Evolutionary conservation across 805 yeast species (phyloP).

Genomic region (Ogataea haglerorum): DNA sequence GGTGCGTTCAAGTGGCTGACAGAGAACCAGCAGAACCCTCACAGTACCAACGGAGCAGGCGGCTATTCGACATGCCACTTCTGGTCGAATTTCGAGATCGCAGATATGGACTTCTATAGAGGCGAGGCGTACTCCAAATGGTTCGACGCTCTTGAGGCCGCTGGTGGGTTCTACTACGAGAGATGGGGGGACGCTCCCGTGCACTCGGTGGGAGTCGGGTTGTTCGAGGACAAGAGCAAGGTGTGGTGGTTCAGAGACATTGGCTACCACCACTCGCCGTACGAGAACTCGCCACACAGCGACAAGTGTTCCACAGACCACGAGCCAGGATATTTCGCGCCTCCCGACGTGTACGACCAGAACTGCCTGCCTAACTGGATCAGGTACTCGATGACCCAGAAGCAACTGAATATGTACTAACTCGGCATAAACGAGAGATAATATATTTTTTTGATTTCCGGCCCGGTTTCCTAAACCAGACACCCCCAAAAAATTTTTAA

Average conservation of each 20-base stretch:
- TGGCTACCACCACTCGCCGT: slow-evolving; percentile 49
- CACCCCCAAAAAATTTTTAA: slow-evolving; percentile 6
- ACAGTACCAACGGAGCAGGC: slow-evolving; percentile 37
- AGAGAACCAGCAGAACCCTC: slow-evolving; percentile 61
- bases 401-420: slow-evolving; percentile 19
- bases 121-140: slow-evolving; percentile 63
- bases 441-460: slow-evolving; percentile 7
- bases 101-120: slow-evolving; percentile 69
- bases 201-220: slow-evolving; percentile 46
- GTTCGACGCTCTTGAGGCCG: slow-evolving; percentile 62
- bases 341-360: slow-evolving; percentile 45
- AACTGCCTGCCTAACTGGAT: slow-evolving; percentile 74
- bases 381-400: slow-evolving; percentile 32
- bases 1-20: slow-evolving; percentile 70
- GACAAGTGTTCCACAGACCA: slow-evolving; percentile 19
- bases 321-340: slow-evolving; percentile 25
- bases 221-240: slow-evolving; percentile 44
- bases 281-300: slow-evolving; percentile 43
- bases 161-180: slow-evolving; percentile 82
- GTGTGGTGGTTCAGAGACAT: slow-evolving; percentile 55
- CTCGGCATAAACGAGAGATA: neutral
- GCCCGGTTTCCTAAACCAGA: slow-evolving; percentile 8
- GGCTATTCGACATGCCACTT: slow-evolving; percentile 83
- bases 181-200: slow-evolving; percentile 61
- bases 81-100: slow-evolving; percentile 87